Conservation (phyloP, 768 basidiomycete genomes). For the Podaxis sp. region DNA sequence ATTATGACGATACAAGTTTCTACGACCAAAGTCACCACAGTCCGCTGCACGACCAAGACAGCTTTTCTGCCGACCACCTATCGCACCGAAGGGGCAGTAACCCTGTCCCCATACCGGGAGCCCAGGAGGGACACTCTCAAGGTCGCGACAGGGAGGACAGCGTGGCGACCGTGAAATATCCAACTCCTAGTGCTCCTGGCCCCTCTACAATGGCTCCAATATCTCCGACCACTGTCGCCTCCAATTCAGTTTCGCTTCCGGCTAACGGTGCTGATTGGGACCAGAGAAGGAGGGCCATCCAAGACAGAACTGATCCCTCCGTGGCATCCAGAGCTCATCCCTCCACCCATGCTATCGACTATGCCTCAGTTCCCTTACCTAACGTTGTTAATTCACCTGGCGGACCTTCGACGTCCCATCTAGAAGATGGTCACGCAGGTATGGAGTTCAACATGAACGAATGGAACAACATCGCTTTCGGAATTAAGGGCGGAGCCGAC, state of each 20-base stretch:
- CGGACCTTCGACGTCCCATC: conserved; percentile 5
- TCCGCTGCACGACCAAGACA: conserved; percentile 19
- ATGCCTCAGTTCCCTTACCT: conserved; percentile 2
- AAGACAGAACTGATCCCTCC: conserved; percentile 18
- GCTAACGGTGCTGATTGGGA: conserved; percentile 59
- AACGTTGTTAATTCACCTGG: conserved; percentile 3
- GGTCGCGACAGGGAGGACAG: conserved; percentile 56
- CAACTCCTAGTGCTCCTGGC: conserved; percentile 6
- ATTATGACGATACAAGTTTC: conserved; percentile 31
- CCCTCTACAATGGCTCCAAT: conserved; percentile 19
- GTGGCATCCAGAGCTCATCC: conserved; percentile 13
- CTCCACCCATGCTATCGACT: conserved; percentile 8
- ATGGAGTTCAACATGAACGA: conserved; percentile 45
- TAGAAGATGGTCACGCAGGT: conserved; percentile 18
- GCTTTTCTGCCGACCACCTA: conserved; percentile 12
- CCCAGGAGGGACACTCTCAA: conserved; percentile 20
- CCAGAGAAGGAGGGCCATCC: conserved; percentile 40
- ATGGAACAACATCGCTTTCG: conserved; percentile 16
- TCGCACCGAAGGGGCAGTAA: conserved; percentile 49
- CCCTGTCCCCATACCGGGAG: conserved; percentile 58
- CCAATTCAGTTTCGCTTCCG: conserved; percentile 41
- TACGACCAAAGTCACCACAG: conserved; percentile 17
- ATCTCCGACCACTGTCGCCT: conserved; percentile 10
- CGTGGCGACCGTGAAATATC: conserved; percentile 36
- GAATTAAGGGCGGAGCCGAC: conserved; percentile 22